phyloP scores from a whole-genome alignment of 768 basidiomycete genomes.

The Cyathus striatus region DNA sequence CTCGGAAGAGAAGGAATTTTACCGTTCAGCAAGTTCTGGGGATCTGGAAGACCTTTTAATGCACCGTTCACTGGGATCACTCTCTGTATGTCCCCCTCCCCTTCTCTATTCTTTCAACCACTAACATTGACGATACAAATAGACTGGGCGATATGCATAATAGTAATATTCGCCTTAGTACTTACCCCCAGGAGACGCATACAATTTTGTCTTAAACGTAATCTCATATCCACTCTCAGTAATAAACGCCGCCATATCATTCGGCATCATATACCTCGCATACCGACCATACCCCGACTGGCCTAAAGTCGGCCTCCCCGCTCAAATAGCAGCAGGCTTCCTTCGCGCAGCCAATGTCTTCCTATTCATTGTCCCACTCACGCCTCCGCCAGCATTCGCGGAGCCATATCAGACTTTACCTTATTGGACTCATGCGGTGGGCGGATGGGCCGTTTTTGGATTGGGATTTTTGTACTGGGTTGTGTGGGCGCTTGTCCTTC shows the following conservation, averaged over 20 bases:
- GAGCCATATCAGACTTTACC: constrained; percentile 40
- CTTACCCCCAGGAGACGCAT: constrained; percentile 56
- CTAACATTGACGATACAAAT: background rate
- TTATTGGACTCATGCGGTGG: constrained; percentile 37
- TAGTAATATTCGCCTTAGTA: constrained; percentile 24
- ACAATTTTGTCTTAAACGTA: constrained; percentile 48
- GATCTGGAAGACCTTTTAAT: constrained; percentile 50
- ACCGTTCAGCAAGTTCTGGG: constrained; percentile 50
- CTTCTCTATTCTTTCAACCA: background rate
- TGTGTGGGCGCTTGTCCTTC: too few relatives aligned
- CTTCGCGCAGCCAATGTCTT: background rate
- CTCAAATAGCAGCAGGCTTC: too few relatives aligned
- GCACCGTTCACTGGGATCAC: constrained; percentile 49
- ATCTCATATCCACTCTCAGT: constrained; percentile 36
- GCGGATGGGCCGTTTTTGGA: constrained; percentile 15
- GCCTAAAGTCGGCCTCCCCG: background rate
- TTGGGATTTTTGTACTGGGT: background rate
- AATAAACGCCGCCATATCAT: constrained; percentile 41
- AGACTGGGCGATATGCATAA: constrained; percentile 23
- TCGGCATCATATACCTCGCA: constrained; percentile 35
- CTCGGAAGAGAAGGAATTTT: constrained; percentile 52
- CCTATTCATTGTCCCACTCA: constrained; percentile 19
- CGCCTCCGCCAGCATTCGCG: constrained; percentile 37
- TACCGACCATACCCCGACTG: background rate
- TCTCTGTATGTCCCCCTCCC: constrained; percentile 35